These are phyloP conservation scores for Nepenthes mirabilis DNA, from an alignment of 148 eudicot genomes.

Conservation along the genomic window DNA sequence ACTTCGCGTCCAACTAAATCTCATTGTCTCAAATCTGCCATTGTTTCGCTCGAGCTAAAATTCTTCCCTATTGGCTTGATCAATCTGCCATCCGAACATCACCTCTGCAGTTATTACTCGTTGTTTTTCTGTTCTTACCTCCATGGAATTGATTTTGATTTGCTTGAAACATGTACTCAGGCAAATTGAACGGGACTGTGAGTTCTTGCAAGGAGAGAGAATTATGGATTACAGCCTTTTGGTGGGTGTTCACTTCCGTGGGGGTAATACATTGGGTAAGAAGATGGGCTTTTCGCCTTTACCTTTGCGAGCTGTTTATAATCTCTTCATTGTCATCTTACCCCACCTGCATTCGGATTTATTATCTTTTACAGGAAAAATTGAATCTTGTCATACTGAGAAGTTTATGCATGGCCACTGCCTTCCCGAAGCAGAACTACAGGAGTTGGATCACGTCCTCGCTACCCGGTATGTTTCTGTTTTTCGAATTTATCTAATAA, in stretches of 20 bases:
- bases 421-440: constrained; percentile 86
- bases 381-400: constrained; percentile 71
- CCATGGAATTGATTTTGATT: background rate
- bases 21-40: too few relatives aligned
- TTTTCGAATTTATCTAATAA: background rate
- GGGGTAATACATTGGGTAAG: constrained; percentile 56
- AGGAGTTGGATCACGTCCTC: constrained; percentile 73
- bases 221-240: constrained; percentile 97
- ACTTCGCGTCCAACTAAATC: too few relatives aligned
- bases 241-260: constrained; percentile 87
- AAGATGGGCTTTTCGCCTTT: constrained; percentile 71
- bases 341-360: background rate
- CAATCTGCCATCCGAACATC: too few relatives aligned
- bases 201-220: constrained; percentile 77
- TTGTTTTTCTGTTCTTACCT: background rate
- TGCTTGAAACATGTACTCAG: constrained; percentile 15
- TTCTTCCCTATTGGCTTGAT: too few relatives aligned
- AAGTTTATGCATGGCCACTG: constrained; percentile 83
- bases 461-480: constrained; percentile 54
- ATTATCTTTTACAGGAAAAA: constrained; percentile 35
- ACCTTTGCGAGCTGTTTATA: constrained; percentile 40
- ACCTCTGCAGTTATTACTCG: background rate
- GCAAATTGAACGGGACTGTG: constrained; percentile 88
- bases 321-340: background rate
- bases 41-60: too few relatives aligned